Percentiles rank a stretch among this genome's conserved stretches.
These are phyloP conservation scores for Gorgonomyces haynaldii DNA, from an alignment of 192 early-diverging fungal genomes.

Conservation along the genomic window DNA sequence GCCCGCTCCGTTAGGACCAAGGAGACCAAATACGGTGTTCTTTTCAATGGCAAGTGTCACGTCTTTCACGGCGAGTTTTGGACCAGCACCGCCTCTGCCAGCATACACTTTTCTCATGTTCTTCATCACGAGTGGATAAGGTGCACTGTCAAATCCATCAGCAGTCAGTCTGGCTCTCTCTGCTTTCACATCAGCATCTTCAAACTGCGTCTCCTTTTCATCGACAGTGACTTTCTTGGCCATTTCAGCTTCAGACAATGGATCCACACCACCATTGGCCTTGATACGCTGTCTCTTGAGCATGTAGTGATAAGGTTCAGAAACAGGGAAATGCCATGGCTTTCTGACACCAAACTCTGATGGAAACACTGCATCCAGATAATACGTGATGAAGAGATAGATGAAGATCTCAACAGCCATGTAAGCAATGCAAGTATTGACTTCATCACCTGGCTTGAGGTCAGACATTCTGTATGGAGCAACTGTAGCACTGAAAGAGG, in stretches of 20 bases:
- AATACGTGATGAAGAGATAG: conserved; percentile 31
- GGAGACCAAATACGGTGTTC: conserved; percentile 33
- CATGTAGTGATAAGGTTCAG: conserved; percentile 7
- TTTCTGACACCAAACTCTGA: conserved; percentile 52
- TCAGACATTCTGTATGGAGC: conserved; percentile 24
- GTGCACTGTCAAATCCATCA: conserved; percentile 10
- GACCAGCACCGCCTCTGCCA: conserved; percentile 10
- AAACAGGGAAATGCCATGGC: conserved; percentile 52
- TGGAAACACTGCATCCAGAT: conserved; percentile 37
- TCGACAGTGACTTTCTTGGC: conserved; percentile 28
- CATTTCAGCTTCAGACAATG: conserved; percentile 35
- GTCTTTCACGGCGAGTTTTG: conserved; percentile 47
- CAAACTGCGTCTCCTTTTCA: conserved; percentile 9
- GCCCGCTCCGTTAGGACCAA: conserved; percentile 59
- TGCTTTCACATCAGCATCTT: conserved; percentile 50
- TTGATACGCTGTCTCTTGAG: neutral
- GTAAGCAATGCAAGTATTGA: conserved; percentile 40
- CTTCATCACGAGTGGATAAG: conserved; percentile 39
- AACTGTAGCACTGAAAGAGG: conserved; percentile 24
- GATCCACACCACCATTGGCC: neutral
- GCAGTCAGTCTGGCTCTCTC: conserved; percentile 41
- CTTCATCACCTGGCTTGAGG: conserved; percentile 27
- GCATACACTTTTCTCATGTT: conserved; percentile 54
- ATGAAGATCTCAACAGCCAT: conserved; percentile 36
- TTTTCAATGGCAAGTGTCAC: conserved; percentile 50